These are phyloP conservation scores for Serendipita sp. DNA, from an alignment of 768 basidiomycete species.

Conservation along the genomic window DNA sequence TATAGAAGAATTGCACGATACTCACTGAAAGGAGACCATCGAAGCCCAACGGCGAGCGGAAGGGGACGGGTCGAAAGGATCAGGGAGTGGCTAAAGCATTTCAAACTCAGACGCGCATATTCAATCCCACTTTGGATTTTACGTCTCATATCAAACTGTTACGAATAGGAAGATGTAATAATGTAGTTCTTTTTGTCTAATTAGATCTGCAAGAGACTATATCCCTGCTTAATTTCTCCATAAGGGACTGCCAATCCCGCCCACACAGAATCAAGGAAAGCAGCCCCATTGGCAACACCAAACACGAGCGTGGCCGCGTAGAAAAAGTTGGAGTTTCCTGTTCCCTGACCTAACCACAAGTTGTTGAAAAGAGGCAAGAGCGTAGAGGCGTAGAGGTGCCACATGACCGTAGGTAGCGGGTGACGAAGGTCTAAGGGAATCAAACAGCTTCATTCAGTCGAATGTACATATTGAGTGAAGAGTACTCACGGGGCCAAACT, in stretches of 20 bases:
- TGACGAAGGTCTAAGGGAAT: slow-evolving; percentile 52
- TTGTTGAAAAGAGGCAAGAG: slow-evolving; percentile 84
- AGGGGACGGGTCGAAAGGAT: not conserved
- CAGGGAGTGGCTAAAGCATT: not conserved
- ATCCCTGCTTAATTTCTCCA: slow-evolving; percentile 35
- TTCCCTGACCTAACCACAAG: slow-evolving; percentile 79
- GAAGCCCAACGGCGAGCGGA: not conserved
- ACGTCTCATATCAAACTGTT: not conserved
- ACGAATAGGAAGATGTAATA: not conserved
- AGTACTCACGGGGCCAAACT: slow-evolving; percentile 53
- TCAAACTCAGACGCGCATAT: not conserved
- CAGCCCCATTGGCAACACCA: slow-evolving; percentile 74
- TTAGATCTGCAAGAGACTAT: slow-evolving; percentile 34
- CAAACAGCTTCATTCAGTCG: not conserved
- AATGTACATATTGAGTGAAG: not conserved
- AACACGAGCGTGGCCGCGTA: slow-evolving; percentile 93
- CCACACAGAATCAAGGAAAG: slow-evolving; percentile 64
- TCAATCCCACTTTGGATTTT: not conserved
- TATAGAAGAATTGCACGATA: slow-evolving; percentile 10
- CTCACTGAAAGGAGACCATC: slow-evolving; percentile 67
- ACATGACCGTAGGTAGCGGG: slow-evolving; percentile 65
- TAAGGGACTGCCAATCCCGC: slow-evolving; percentile 67
- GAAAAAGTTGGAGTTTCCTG: slow-evolving; percentile 96
- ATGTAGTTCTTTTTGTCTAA: not conserved
- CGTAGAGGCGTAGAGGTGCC: slow-evolving; percentile 69